Base-by-base conservation (phyloP, 768 basidiomycete species). In the Clavaria fumosa region DNA sequence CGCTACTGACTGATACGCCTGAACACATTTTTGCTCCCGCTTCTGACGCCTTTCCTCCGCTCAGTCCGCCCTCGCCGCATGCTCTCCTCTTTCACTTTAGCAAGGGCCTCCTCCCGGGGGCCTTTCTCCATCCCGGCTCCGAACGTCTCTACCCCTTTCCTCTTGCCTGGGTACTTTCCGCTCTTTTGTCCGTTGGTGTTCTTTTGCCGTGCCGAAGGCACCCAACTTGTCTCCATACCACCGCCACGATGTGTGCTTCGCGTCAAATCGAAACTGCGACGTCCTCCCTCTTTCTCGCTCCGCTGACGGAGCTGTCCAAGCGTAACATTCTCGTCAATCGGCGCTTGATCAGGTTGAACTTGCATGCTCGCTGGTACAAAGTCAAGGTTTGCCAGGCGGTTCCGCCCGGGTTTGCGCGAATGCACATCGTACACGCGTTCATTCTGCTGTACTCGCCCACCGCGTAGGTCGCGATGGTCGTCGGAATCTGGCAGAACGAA, bases 81-180 rank as follows among this genome's bases (percentile, higher is more conserved):
- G 42, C 67, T 67, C 44, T 80, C 82, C n/a, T n/a, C n/a, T 23
- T 61, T 68, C 48, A 77, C 53, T 41, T 63, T 66, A 18, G 56
- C 46, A 18, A 43, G 60, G 7, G 59, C 54, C 27, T 69, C 70
- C 34, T 62, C 64, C 2, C 70, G 68, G n/a, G n/a, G n/a, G 1
- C 85, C 86, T 48, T 67, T 78, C 64, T 95, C 88, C 75, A 97
- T 62, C 17, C 90, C 89, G 31, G 76, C 81, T 19, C 89, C 90
- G 50, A 93, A 91, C 31, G 57, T 58, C 56, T 90, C 85, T 30
- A 77, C 71, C 19, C 75, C 78, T 53, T 72, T 78, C 49, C 67
- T 60, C 45, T 56, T 52, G n/a, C n/a, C n/a, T n/a, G n/a, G n/a
- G n/a, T n/a, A n/a, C n/a, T n/a, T n/a, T n/a, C n/a, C n/a, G n/a